Evolutionary conservation across 306 rosid species (phyloP).

Genomic region (Pyrus bretschneideri): DNA sequence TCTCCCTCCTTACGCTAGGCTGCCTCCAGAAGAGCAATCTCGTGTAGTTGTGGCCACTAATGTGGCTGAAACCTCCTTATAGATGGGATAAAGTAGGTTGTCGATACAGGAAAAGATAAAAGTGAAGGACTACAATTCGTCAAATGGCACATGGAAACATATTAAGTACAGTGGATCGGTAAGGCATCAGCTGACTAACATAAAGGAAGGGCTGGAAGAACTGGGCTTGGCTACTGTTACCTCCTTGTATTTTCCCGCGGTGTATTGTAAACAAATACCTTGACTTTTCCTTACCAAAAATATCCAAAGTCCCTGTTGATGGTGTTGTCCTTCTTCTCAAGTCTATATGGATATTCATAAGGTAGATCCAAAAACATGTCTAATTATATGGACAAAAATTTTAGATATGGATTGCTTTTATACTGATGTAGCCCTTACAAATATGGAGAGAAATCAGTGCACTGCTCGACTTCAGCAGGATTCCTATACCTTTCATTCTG

Average conservation of each 20-base stretch:
- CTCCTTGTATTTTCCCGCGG: slow-evolving; percentile 78
- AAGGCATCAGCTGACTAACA: slow-evolving; percentile 92
- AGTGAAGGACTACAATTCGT: slow-evolving; percentile 61
- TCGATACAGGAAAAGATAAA: slow-evolving; percentile 84
- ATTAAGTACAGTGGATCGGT: slow-evolving; percentile 72
- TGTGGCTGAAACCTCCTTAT: slow-evolving; percentile 96
- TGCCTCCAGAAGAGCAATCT: slow-evolving; percentile 73
- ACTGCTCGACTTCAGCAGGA: slow-evolving; percentile 60
- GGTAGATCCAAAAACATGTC: slow-evolving; percentile 28
- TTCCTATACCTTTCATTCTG: slow-evolving; percentile 63
- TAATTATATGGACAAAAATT: not conserved
- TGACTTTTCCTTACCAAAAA: slow-evolving; percentile 65
- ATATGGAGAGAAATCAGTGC: slow-evolving; percentile 82
- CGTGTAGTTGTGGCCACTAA: slow-evolving; percentile 82
- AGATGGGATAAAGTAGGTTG: slow-evolving; percentile 84
- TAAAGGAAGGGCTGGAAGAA: slow-evolving; percentile 88
- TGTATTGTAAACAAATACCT: slow-evolving; percentile 51
- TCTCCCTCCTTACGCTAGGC: slow-evolving; percentile 89
- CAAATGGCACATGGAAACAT: slow-evolving; percentile 76
- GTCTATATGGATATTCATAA: slow-evolving; percentile 69
- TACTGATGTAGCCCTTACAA: slow-evolving; percentile 38
- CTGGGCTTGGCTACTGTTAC: slow-evolving; percentile 83
- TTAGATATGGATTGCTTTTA: no score
- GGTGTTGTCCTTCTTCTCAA: slow-evolving; percentile 77
- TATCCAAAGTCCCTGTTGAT: slow-evolving; percentile 72